Evolutionary conservation across 306 rosid species (phyloP), one percentile per base, ranked within the genome.

Genomic region (Astragalus membranaceus): DNA sequence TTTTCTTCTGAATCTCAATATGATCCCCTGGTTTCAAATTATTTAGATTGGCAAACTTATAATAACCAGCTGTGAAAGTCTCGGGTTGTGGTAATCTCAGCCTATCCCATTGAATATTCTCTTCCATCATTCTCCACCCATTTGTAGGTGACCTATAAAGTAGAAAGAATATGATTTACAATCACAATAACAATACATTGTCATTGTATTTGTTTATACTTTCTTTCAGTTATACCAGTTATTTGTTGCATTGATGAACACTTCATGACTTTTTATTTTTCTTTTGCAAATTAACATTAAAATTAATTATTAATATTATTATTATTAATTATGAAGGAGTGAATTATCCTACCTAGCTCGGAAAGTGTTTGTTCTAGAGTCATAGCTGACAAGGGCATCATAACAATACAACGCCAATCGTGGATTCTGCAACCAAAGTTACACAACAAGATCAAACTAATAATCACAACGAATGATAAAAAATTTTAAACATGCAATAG

Each of bases 311-410:
- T 20, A 20, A 0, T 20, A 20, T 20, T 20, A 20, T 20, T 20
- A 20, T 20, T 20, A 0, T 20, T 20, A 20, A 20, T 20, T 20
- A 20, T 20, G 23, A 20, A 20, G 35, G 57, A 50, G 10, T 60
- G 26, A 52, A 17, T 20, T 20, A 7, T 9, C 6, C 6, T 86
- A 86, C 95, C 96, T 86, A 59, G 95, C 85, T 29, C 16, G 55
- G 67, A 90, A 91, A 63, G 84, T 86, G 71, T 81, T 75, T 3
- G 79, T 73, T 37, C 8, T 44, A 0, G 80, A 81, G 70, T 83
- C 86, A 53, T 86, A 91, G 80, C 90, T 69, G 39, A 88, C 55
- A 16, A 75, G 80, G 37, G 92, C 92, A 66, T 91, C 95, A 70
- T 85, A 86, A 74, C 84, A 75, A 69, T 66, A 42, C 10, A 54